These are phyloP conservation scores for Ophiostoma quercus DNA, from an alignment of 2,329 filamentous ascomycete species.

Conservation along the genomic window DNA sequence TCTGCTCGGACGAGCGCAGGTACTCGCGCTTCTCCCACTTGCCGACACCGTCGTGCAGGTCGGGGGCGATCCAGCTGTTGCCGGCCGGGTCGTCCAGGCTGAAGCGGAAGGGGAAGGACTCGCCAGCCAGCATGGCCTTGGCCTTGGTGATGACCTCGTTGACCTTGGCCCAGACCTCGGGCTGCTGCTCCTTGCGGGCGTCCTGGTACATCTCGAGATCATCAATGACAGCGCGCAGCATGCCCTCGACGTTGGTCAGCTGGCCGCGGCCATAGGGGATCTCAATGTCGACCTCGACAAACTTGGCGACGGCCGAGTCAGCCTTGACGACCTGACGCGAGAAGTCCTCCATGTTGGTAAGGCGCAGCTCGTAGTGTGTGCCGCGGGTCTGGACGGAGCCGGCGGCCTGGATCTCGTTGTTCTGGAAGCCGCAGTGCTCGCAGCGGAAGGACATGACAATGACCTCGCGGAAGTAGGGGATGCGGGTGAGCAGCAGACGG, in stretches of 20 bases:
- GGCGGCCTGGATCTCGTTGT: slow-evolving; percentile 90
- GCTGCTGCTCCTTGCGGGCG: slow-evolving; percentile 69
- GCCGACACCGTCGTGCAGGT: slow-evolving; percentile 69
- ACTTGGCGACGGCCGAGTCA: slow-evolving; percentile 76
- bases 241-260: slow-evolving; percentile 87
- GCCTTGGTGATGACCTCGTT: slow-evolving; percentile 69
- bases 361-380: slow-evolving; percentile 72
- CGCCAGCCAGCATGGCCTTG: slow-evolving; percentile 69
- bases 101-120: slow-evolving; percentile 80
- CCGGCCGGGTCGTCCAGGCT: slow-evolving; percentile 86
- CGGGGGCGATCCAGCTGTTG: slow-evolving; percentile 94
- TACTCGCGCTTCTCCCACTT: slow-evolving; percentile 90
- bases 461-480: slow-evolving; percentile 96
- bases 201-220: slow-evolving; percentile 79
- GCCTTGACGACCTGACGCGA: slow-evolving; percentile 87
- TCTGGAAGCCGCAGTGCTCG: slow-evolving; percentile 80
- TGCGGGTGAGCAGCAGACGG: slow-evolving; percentile 78
- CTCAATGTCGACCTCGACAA: slow-evolving; percentile 89
- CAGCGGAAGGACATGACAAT: slow-evolving; percentile 97
- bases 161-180: slow-evolving; percentile 74
- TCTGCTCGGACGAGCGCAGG: slow-evolving; percentile 75
- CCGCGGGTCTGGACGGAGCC: slow-evolving; percentile 89
- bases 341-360: slow-evolving; percentile 69
- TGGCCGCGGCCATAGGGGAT: slow-evolving; percentile 87
- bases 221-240: slow-evolving; percentile 70